Evolutionary conservation across 768 basidiomycete genomes (phyloP), one percentile per base, ranked within the genome.

Genomic region (Pleurotus ostreatus): DNA sequence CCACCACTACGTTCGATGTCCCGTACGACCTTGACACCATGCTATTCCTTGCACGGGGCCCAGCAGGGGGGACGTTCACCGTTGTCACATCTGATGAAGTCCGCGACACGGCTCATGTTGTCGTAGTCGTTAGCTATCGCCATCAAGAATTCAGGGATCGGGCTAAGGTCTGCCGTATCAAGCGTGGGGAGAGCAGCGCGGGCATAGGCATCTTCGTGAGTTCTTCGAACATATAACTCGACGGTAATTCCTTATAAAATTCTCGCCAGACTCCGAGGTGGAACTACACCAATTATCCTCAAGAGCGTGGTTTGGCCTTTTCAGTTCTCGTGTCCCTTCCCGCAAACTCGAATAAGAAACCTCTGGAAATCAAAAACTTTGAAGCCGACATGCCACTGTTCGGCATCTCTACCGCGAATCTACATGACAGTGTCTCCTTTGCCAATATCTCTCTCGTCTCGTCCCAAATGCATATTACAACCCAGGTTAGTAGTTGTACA

Each of bases 301-400:
- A 25, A 4, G 56, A 57, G 15, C 58, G 65, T 16, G 58, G 47
- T 8, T 61, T 76, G 44, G 60, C 49, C 23, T 76, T 77, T 39
- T 70, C 72, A 5, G 64, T 75, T 12, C 70, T 64, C 15, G 60
- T 78, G 12, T 68, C 64, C 45, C 64, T 81, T 2, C 81, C 78
- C 6, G 64, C 63, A 13, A 62, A 64, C 5, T 60, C 51, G 4
- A 51, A 61, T 12, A 46, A 59, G 16, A 43, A 47, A 6, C 62
- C 66, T 12, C 65, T 72, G 4, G 52, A 60, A 2, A 71, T 85
- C 60, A 74, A 77, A 49, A 66, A 67, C 18, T 68, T 85, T 25
- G 71, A 77, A 56, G 80, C 80, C 1, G 62, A 71, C 41, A 55
- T 80, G 46, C 76, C 76, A 4, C 67, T 71, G 45, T 82, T 78